Evolutionary conservation across 2,329 filamentous ascomycete genomes (phyloP), one percentile per base, ranked within the genome.

Genomic region (Diatrype stigma): DNA sequence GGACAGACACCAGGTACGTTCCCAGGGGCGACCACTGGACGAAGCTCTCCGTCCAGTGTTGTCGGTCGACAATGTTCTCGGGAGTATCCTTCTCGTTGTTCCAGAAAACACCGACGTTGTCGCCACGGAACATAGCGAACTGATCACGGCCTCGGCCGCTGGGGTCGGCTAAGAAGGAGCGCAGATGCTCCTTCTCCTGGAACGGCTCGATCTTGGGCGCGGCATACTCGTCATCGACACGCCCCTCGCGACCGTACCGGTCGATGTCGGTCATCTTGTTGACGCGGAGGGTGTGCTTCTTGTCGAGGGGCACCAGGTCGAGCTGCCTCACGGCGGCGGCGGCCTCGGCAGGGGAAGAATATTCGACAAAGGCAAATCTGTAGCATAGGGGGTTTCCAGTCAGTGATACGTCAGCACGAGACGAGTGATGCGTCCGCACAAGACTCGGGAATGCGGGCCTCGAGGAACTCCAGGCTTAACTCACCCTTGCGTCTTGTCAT

Each of bases 261-360:
- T 99, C 94, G 66, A 99, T 92, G 69, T 99, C 94, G 64, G 92
- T 96, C 64, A 99, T 81, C 76, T 99, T 99, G 84, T 99, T 99
- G 63, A 99, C 92, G 57, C 87, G 82, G 63, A 99, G 84, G 48
- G 84, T 96, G 80, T 99, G 92, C 76, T 87, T 96, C 82, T 95
- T 97, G 77, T 99, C 94, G 65, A 99, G 87, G 42, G 93, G 83
- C 6, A 88, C 85, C 64, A 84, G 83, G 71, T 99, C 86, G 53
- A 99, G 86, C 64, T 89, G 84, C 71, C 96, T 92, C 62, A 92
- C 90, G 51, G 93, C 94, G 49, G 89, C 89, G 51, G 89, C 80
- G 26, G 94, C 94, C 76, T 97, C 92, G 66, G 87, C 90, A 51
- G 94, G 80, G 12, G 91, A 91, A 56, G 90, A 87, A 73, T 93